Base-by-base conservation (phyloP, 2,329 filamentous ascomycete species). In the Nannizzia gypsea region DNA sequence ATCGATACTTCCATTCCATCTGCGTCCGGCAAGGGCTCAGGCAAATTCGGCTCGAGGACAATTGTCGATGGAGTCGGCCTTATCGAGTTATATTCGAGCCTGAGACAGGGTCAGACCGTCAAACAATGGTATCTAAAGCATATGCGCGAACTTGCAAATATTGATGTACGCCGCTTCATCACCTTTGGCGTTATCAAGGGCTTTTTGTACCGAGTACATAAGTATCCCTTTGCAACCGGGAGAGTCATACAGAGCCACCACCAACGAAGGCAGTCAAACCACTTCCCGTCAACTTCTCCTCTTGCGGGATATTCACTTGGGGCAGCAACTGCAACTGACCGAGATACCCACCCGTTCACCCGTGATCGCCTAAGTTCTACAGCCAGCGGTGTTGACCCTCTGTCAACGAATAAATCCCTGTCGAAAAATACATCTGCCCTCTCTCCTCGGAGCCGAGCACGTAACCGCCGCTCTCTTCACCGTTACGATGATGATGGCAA, bases 131-230 rank as follows among this genome's bases (percentile, higher is more conserved):
- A 93, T 65, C 80, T 88, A 61, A 79, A 85, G 34, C 88, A 95
- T 72, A 81, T 84, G 65, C 82, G 86, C 44, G 76, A 88, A 42
- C 79, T 96, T 6, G 78, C 81, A 11, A 86, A 86, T 68, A 84
- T 99, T 60, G 93, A 99, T 71, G 84, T 96, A 59, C 84, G 93
- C 11, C 86, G 93, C 28, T 86, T 99, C 64, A 89, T 97, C 64
- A 95, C 95, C 61, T 99, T 97, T 68, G 93, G 92, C 60, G 82
- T 96, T 61, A 95, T 97, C 72, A 97, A 97, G 74, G 91, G 92
- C 15, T 88, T 95, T 66, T 76, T 99, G 24, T 96, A 96, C 73
- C 84, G 93, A 36, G 86, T 96, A 44, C 90, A 97, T 75, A 95
- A 93, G 71, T 95, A 95, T 70, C 88, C 90, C 28, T 83, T 95